A percentile compares a stretch with the other conserved stretches of the same genome.
These are phyloP conservation scores for Verticillium nonalfalfae DNA, from an alignment of 2,329 filamentous ascomycete genomes.

Conservation along the genomic window DNA sequence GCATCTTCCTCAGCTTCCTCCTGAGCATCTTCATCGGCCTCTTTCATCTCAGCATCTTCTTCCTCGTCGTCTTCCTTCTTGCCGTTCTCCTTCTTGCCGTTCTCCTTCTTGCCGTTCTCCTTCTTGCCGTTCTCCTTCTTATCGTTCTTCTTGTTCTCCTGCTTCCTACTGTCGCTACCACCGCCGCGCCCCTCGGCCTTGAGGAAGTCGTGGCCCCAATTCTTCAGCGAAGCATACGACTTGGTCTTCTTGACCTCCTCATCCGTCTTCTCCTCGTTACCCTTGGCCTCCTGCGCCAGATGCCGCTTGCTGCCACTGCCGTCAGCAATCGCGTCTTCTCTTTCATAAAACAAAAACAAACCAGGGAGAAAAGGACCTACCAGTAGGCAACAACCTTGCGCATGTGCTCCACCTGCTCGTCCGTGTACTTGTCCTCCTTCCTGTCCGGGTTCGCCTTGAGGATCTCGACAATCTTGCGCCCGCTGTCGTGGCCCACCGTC, in stretches of 20 bases:
- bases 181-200: slow-evolving; percentile 25
- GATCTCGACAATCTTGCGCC: slow-evolving; percentile 57
- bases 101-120: slow-evolving; percentile 1
- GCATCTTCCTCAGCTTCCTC: slow-evolving; percentile 17
- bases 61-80: too few relatives aligned
- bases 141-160: slow-evolving; percentile 8
- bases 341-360: background rate
- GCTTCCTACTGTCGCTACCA: background rate
- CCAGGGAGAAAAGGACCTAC: slow-evolving; percentile 14
- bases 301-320: slow-evolving; percentile 45
- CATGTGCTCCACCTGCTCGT: slow-evolving; percentile 52
- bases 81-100: too few relatives aligned
- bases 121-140: background rate
- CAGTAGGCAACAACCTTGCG: slow-evolving; percentile 58
- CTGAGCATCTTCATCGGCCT: too few relatives aligned
- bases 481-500: slow-evolving; percentile 57
- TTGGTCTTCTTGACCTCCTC: slow-evolving; percentile 40
- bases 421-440: slow-evolving; percentile 47
- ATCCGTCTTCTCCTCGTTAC: slow-evolving; percentile 44
- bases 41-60: too few relatives aligned
- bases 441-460: slow-evolving; percentile 55
- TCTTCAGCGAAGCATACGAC: slow-evolving; percentile 54
- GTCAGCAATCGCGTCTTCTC: background rate
- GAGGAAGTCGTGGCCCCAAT: slow-evolving; percentile 51
- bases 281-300: slow-evolving; percentile 55